phyloP scores from a whole-genome alignment of 164 flowering plant genomes.

The Dillenia turbinata region DNA sequence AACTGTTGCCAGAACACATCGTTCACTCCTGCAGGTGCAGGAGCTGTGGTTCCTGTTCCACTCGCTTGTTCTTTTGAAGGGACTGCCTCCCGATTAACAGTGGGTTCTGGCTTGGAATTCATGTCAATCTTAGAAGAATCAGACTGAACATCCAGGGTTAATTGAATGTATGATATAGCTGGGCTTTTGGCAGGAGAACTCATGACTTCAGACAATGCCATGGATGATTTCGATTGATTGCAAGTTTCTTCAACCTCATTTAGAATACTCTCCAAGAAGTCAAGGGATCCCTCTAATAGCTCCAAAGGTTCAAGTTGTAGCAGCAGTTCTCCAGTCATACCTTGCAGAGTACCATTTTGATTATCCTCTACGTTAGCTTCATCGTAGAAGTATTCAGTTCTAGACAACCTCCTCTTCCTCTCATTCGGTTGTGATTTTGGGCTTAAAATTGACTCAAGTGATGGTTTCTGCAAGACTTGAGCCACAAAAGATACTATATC shows the following conservation, averaged over 20 bases:
- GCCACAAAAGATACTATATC: slow-evolving; percentile 38
- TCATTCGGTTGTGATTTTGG: slow-evolving; percentile 32
- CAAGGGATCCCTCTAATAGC: slow-evolving; percentile 49
- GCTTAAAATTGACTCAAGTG: slow-evolving; percentile 24
- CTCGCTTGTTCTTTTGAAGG: slow-evolving; percentile 16
- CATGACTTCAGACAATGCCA: slow-evolving; percentile 30
- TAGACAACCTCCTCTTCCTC: slow-evolving; percentile 55
- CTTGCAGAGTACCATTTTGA: slow-evolving; percentile 13
- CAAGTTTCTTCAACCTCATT: slow-evolving; percentile 31
- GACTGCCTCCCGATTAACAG: slow-evolving; percentile 19
- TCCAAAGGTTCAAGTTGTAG: slow-evolving; percentile 33
- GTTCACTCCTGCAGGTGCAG: slow-evolving; percentile 39
- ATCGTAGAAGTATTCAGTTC: slow-evolving; percentile 19
- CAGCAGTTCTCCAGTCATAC: slow-evolving; percentile 12
- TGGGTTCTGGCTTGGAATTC: slow-evolving; percentile 32
- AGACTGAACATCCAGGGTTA: slow-evolving; percentile 19
- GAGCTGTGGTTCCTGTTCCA: slow-evolving; percentile 5
- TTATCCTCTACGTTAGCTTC: slow-evolving; percentile 23
- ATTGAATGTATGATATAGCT: slow-evolving; percentile 20
- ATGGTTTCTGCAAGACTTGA: slow-evolving; percentile 39
- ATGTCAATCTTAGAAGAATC: slow-evolving; percentile 40
- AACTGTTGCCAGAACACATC: slow-evolving; percentile 84
- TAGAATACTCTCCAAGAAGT: slow-evolving; percentile 47
- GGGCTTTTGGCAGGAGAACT: slow-evolving; percentile 30
- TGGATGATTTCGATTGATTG: slow-evolving; percentile 36